Percentiles rank a stretch among this genome's conserved stretches.
Conservation (phyloP, 768 basidiomycete species). For the Dentipellis fragilis region DNA sequence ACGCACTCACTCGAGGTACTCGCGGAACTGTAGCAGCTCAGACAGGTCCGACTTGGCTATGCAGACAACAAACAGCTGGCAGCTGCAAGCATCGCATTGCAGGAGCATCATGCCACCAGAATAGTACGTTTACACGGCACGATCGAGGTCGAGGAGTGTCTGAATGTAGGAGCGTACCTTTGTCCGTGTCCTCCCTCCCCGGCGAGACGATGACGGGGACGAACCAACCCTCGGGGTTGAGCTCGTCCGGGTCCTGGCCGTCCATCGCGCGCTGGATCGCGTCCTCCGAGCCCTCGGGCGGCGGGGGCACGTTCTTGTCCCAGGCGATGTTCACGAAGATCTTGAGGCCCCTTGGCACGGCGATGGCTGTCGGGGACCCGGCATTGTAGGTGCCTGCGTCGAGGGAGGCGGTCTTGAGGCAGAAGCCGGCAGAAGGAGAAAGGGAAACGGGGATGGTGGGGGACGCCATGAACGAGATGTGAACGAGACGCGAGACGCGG, state of each 20-base stretch:
- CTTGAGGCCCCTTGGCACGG: slow-evolving; percentile 42
- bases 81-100: too few relatives aligned
- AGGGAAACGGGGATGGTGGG: slow-evolving; percentile 4
- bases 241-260: slow-evolving; percentile 30
- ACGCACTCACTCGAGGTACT: too few relatives aligned
- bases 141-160: too few relatives aligned
- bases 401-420: slow-evolving; percentile 48
- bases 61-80: too few relatives aligned
- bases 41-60: too few relatives aligned
- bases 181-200: slow-evolving; percentile 52
- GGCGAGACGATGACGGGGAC: slow-evolving; percentile 69
- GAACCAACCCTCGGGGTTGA: slow-evolving; percentile 38
- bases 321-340: slow-evolving; percentile 70
- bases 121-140: too few relatives aligned
- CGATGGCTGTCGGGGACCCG: slow-evolving; percentile 13
- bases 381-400: slow-evolving; percentile 27
- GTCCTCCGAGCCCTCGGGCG: slow-evolving; percentile 51
- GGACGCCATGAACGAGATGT: slow-evolving; percentile 1
- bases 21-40: too few relatives aligned
- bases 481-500: not conserved
- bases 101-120: too few relatives aligned
- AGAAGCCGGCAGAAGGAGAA: slow-evolving; percentile 55
- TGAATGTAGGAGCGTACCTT: slow-evolving; percentile 34
- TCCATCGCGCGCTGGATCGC: slow-evolving; percentile 48
- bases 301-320: slow-evolving; percentile 58